These are phyloP conservation scores for Nemania abortiva DNA, from an alignment of 2,329 filamentous ascomycete species.

Conservation along the genomic window DNA sequence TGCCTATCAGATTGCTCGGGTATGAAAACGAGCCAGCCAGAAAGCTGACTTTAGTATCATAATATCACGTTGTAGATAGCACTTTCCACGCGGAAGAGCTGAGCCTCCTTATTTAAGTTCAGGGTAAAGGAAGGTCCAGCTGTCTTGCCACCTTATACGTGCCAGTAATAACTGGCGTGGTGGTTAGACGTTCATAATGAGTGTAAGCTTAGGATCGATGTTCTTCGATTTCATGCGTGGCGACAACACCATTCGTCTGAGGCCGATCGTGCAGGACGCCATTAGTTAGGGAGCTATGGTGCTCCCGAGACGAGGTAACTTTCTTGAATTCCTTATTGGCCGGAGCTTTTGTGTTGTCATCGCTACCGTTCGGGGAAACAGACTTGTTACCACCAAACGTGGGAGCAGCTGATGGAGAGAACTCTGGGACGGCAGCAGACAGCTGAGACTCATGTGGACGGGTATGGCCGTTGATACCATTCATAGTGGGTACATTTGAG, in stretches of 20 bases:
- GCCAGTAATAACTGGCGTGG: background rate
- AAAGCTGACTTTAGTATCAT: constrained; percentile 17
- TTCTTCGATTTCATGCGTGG: constrained; percentile 23
- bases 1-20: background rate
- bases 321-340: constrained; percentile 27
- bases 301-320: constrained; percentile 18
- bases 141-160: background rate
- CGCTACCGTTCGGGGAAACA: constrained; percentile 13
- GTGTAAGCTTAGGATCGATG: constrained; percentile 6
- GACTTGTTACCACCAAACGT: constrained; percentile 35
- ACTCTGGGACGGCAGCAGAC: constrained; percentile 73
- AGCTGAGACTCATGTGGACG: constrained; percentile 62
- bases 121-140: constrained; percentile 4
- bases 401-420: constrained; percentile 58
- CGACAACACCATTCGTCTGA: constrained; percentile 29
- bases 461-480: constrained; percentile 47
- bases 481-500: constrained; percentile 37
- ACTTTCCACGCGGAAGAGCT: background rate
- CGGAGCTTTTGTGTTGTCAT: constrained; percentile 12
- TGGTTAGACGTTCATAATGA: background rate
- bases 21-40: constrained; percentile 6
- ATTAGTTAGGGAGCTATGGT: constrained; percentile 16
- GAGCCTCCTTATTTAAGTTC: constrained; percentile 3
- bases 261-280: constrained; percentile 18
- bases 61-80: constrained; percentile 9